Evolutionary conservation across 2,329 filamentous ascomycete genomes (phyloP), one percentile per base, ranked within the genome.

Genomic region (Cladosporium oxysporum): DNA sequence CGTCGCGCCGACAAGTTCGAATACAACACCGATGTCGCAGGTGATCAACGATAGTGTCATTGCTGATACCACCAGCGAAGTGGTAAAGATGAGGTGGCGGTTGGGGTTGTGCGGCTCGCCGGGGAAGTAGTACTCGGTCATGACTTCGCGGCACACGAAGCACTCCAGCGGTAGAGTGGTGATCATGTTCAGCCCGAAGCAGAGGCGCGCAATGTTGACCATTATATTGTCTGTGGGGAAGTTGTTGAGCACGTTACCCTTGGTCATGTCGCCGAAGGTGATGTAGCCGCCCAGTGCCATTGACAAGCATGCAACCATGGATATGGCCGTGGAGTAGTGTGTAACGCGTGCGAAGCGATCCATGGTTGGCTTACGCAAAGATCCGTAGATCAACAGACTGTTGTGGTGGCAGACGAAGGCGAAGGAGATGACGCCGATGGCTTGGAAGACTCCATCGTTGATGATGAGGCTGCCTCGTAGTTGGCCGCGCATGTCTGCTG

Each of bases 111-210:
- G 96, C 0, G 91, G 90, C 71, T 92, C 86, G 66, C 85, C 81
- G 1, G 87, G 85, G 70, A 88, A 90, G 77, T 86, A 90, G 76
- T 96, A 97, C 69, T 92, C 93, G 71, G 92, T 87, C 91, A 97
- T 96, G 69, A 97, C 93, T 79, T 97, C 95, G 74, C 95, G 88
- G 79, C 95, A 99, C 64, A 99, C 95, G 78, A 99, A 99, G 18
- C 93, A 93, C 83, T 99, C 95, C 67, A 99, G 89, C 0, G 95
- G 95, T 41, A 99, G 83, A 1, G 95, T 98, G 16, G 95, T 97
- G 73, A 99, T 88, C 95, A 99, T 99, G 83, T 99, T 99, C 71
- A 99, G 86, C 1, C 95, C 95, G 76, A 99, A 98, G 80, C 92
- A 97, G 82, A 99, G 85, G 62, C 95, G 90, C 26, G 95, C 95